Evolutionary conservation across 140 eudicot genomes (phyloP), one percentile per base, ranked within the genome.

Genomic region (Flaveria floridana): DNA sequence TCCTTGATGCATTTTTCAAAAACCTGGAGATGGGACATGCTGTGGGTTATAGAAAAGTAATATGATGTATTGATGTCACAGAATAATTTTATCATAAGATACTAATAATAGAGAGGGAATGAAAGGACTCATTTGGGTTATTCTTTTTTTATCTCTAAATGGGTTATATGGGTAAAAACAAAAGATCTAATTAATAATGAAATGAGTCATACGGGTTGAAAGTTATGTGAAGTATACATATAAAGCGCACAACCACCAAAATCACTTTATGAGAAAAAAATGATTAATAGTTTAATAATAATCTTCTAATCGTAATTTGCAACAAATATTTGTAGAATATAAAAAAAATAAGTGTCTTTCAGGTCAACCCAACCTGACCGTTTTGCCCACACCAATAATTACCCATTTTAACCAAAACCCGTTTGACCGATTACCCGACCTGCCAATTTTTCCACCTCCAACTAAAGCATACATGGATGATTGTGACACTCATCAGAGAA

Each of bases 1-100:
- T 85, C 97, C 83, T 84, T 93, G 86, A 93, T 90, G 80, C 99
- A 93, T 39, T 78, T 86, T 50, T 85, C 88, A 51, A 93, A 93
- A 25, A 93, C 96, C 98, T 92, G 83, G 52, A 73, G 70, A 68
- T 25, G 23, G 6, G 14, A 70, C 7, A 20, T 16, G 63, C 26
- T 64, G 65, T 18, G 58, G 16, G 8, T 34, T 34, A 13, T 65
- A 65, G 12, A 65, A 21, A 23, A n/a, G 70, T 5, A 15, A 34
- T 37, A n/a, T 25, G 70, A 34, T 6, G 41, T 34, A 1, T 34
- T n/a, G 20, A 30, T 13, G 15, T 20, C n/a, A 56, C 13, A 19
- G 72, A 6, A 23, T 7, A 7, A 50, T 37, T 12, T 39, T 58
- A 65, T 37, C 12, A 3, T 7, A 37, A 15, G 21, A 30, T 6